Conservation (phyloP, 164 flowering plant genomes). For the Dillenia turbinata region DNA sequence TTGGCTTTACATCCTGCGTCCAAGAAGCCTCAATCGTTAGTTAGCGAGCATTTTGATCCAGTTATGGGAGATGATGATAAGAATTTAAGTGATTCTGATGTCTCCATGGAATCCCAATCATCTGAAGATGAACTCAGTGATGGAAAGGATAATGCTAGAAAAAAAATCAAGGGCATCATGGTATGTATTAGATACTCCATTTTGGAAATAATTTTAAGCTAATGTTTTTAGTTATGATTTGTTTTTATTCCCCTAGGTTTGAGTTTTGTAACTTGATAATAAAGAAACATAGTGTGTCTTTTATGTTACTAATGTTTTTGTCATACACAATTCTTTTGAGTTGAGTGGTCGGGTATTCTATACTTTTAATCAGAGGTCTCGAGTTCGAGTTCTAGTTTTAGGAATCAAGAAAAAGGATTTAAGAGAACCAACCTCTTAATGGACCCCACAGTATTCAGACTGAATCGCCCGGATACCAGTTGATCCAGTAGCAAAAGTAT, state of each 20-base stretch:
- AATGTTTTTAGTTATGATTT: constrained; percentile 50
- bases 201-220: too few species aligned
- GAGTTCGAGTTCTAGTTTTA: too few species aligned
- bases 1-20: constrained; percentile 61
- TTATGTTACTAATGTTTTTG: background rate
- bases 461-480: too few species aligned
- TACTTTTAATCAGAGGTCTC: too few species aligned
- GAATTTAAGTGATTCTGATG: constrained; percentile 51
- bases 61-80: constrained; percentile 47
- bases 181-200: background rate
- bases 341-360: too few species aligned
- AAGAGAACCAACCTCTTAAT: too few species aligned
- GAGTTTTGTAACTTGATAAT: background rate
- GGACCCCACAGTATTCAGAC: too few species aligned
- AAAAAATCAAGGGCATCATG: constrained; percentile 25
- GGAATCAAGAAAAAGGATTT: too few species aligned
- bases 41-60: constrained; percentile 88
- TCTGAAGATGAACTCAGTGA: too few species aligned
- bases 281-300: background rate
- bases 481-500: background rate
- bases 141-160: constrained; percentile 26
- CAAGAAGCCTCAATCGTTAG: constrained; percentile 50
- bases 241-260: background rate
- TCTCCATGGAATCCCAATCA: constrained; percentile 27
- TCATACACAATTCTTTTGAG: too few species aligned